These are phyloP conservation scores for Phytophthora pistaciae DNA, from an alignment of 352 stramenopile genomes.

Conservation along the genomic window DNA sequence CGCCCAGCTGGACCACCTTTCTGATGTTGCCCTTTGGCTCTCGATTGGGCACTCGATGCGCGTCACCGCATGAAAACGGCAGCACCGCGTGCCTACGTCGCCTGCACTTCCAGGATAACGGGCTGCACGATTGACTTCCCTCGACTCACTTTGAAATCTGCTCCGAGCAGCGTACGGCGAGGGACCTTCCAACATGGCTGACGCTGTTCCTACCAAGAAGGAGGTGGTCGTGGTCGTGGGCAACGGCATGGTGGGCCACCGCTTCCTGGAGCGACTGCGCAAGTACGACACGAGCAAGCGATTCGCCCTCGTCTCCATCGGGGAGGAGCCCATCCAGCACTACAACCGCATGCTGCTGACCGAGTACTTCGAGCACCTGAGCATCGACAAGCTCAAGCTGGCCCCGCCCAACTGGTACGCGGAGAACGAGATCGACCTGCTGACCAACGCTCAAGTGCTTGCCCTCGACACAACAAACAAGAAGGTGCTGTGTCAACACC, in stretches of 20 bases:
- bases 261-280: slow-evolving; percentile 85
- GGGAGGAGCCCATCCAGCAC: slow-evolving; percentile 90
- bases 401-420: slow-evolving; percentile 89
- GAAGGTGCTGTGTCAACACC: slow-evolving; percentile 61
- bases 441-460: slow-evolving; percentile 78
- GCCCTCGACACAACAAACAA: slow-evolving; percentile 83
- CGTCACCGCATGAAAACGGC: slow-evolving; percentile 30
- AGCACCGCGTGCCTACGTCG: slow-evolving; percentile 5
- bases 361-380: slow-evolving; percentile 93
- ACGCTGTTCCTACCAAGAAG: slow-evolving; percentile 18
- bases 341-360: slow-evolving; percentile 95
- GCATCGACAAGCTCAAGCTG: slow-evolving; percentile 88
- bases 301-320: slow-evolving; percentile 91
- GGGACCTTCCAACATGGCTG: slow-evolving; percentile 20
- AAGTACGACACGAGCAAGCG: slow-evolving; percentile 67
- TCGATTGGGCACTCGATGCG: slow-evolving; percentile 35
- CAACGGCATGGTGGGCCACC: slow-evolving; percentile 93
- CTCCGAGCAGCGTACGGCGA: neutral
- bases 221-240: slow-evolving; percentile 91
- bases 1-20: slow-evolving; percentile 1
- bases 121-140: neutral
- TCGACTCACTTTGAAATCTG: slow-evolving; percentile 31
- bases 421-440: slow-evolving; percentile 82
- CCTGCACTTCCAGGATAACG: slow-evolving; percentile 10
- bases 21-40: slow-evolving; percentile 20